Percentiles rank a stretch among this genome's conserved stretches.
Conservation (phyloP, 768 basidiomycete species). For the Tubosaeta brunneosetosa region DNA sequence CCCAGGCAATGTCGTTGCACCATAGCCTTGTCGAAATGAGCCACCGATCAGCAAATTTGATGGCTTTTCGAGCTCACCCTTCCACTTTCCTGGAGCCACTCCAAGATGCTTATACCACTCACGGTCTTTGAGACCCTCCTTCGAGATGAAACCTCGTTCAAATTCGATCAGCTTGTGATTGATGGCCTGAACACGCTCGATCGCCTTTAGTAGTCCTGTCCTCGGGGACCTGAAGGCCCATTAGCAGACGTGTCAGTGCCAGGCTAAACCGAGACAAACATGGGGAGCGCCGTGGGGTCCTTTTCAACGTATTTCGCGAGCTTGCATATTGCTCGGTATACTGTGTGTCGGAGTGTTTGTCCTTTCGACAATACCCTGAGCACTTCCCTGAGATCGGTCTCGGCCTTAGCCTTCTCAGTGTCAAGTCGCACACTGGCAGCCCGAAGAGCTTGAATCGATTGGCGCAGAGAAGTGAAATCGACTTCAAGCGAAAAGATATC, state of each 20-base stretch:
- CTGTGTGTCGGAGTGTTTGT: constrained; percentile 17
- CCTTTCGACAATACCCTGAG: constrained; percentile 36
- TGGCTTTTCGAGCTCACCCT: constrained; percentile 43
- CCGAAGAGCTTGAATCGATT: constrained; percentile 47
- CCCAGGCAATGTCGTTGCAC: constrained; percentile 81
- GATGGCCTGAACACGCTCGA: constrained; percentile 51
- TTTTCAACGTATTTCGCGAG: constrained; percentile 33
- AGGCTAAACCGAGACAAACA: constrained; percentile 10
- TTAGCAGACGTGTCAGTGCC: not conserved
- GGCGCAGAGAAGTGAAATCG: constrained; percentile 39
- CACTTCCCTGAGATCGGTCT: constrained; percentile 44
- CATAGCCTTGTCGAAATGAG: constrained; percentile 52
- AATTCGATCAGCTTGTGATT: constrained; percentile 69
- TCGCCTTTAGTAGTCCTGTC: constrained; percentile 48
- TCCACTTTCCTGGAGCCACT: constrained; percentile 86
- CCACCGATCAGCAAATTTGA: constrained; percentile 1
- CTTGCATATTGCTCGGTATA: constrained; percentile 29
- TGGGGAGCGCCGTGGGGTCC: constrained; percentile 10
- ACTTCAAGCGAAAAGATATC: constrained; percentile 42
- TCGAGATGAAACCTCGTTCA: constrained; percentile 80
- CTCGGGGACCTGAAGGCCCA: constrained; percentile 14
- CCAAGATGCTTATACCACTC: constrained; percentile 91
- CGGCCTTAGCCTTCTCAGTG: constrained; percentile 52
- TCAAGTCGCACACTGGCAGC: constrained; percentile 52
- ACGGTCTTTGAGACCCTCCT: constrained; percentile 71